Evolutionary conservation across 345 rosid genomes (phyloP).

Genomic region (Physaria fendleri): DNA sequence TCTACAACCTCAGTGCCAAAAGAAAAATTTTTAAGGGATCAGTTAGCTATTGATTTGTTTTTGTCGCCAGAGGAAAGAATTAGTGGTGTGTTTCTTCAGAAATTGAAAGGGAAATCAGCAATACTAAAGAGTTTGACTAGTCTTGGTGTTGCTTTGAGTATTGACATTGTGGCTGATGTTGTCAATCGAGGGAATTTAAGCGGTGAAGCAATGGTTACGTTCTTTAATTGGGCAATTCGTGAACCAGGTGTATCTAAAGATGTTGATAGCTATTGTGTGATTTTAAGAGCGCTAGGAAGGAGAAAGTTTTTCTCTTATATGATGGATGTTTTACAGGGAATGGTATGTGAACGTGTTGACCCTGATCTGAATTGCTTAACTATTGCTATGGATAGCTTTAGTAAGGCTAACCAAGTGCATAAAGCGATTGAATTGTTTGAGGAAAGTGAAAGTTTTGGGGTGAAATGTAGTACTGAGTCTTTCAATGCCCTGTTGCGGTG

Average conservation of each 20-base stretch:
- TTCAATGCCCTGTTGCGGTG: constrained; percentile 62
- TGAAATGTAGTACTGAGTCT: constrained; percentile 43
- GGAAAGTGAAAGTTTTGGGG: constrained; percentile 43
- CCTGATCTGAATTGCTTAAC: constrained; percentile 45
- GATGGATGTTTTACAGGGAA: constrained; percentile 38
- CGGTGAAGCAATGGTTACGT: constrained; percentile 60
- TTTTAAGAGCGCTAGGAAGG: constrained; percentile 67
- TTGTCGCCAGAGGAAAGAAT: constrained; percentile 65
- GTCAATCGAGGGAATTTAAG: constrained; percentile 61
- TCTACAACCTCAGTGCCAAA: constrained; percentile 6
- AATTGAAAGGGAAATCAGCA: constrained; percentile 47
- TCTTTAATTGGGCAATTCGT: constrained; percentile 71
- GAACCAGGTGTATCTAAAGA: constrained; percentile 44
- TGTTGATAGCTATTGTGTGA: constrained; percentile 40
- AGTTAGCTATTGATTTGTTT: constrained; percentile 36
- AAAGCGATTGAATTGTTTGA: constrained; percentile 53
- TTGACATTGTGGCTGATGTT: constrained; percentile 57
- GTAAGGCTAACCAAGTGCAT: constrained; percentile 43
- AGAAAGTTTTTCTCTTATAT: constrained; percentile 52
- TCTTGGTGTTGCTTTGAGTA: constrained; percentile 42
- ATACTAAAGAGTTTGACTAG: constrained; percentile 42
- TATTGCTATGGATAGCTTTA: constrained; percentile 53
- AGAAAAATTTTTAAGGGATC: constrained; percentile 6
- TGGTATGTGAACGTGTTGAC: constrained; percentile 32
- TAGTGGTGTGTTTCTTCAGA: constrained; percentile 86